These are phyloP conservation scores for Neurospora discreta DNA, from an alignment of 495 filamentous ascomycete species.

Conservation along the genomic window DNA sequence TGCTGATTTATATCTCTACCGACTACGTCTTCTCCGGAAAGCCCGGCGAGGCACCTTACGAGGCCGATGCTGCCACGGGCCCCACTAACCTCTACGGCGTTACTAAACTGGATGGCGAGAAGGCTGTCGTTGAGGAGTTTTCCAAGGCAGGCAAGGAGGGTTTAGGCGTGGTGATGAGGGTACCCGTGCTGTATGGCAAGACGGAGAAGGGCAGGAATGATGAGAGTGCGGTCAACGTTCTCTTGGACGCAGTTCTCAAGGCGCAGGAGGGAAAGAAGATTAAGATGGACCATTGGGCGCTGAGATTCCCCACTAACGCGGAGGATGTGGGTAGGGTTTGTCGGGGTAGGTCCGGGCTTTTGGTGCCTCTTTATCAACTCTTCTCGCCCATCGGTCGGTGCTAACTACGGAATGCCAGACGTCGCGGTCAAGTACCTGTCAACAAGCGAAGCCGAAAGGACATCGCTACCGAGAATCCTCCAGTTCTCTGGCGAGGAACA, in stretches of 20 bases:
- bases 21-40: slow-evolving; percentile 86
- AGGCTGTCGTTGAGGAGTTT: slow-evolving; percentile 54
- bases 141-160: slow-evolving; percentile 35
- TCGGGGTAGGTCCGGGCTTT: slow-evolving; percentile 25
- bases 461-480: slow-evolving; percentile 54
- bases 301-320: slow-evolving; percentile 77
- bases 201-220: slow-evolving; percentile 37
- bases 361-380: neutral
- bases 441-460: slow-evolving; percentile 22
- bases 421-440: slow-evolving; percentile 56
- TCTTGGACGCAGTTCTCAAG: slow-evolving; percentile 62
- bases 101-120: slow-evolving; percentile 78
- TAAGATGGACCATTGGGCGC: slow-evolving; percentile 83
- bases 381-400: neutral
- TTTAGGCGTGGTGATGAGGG: slow-evolving; percentile 60
- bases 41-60: slow-evolving; percentile 80
- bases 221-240: slow-evolving; percentile 75
- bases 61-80: slow-evolving; percentile 46
- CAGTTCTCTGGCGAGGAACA: slow-evolving; percentile 84
- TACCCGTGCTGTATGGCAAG: slow-evolving; percentile 80
- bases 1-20: slow-evolving; percentile 88
- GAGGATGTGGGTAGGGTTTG: slow-evolving; percentile 81
- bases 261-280: slow-evolving; percentile 49
- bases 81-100: slow-evolving; percentile 83
- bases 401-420: slow-evolving; percentile 19